Percentiles rank a stretch among this genome's conserved stretches.
Conservation (phyloP, 1,139 yeast species). For the Yamadazyma sp. region DNA sequence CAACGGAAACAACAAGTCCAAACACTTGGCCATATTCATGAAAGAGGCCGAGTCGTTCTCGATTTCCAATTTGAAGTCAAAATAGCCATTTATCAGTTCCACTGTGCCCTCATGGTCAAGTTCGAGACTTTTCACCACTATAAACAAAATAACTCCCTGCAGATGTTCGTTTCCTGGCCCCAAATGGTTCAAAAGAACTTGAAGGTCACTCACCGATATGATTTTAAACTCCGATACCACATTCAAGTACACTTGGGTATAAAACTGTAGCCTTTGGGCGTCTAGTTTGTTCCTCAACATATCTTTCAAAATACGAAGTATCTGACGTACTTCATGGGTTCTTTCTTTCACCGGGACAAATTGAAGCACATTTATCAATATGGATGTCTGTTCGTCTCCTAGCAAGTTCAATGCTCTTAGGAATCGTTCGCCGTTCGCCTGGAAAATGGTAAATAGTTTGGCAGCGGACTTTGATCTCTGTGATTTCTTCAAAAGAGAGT, state of each 20-base stretch:
- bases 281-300: constrained; percentile 12
- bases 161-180: constrained; percentile 18
- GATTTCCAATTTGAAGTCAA: constrained; percentile 22
- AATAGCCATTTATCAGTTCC: constrained; percentile 22
- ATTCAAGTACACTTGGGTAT: constrained; percentile 19
- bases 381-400: constrained; percentile 18
- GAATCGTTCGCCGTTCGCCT: constrained; percentile 20
- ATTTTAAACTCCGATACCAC: constrained; percentile 21
- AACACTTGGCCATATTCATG: constrained; percentile 17
- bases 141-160: constrained; percentile 23
- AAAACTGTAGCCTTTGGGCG: constrained; percentile 7
- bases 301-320: constrained; percentile 16
- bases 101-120: constrained; percentile 15
- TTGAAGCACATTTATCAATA: constrained; percentile 17
- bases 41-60: constrained; percentile 17
- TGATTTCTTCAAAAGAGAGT: background rate
- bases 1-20: constrained; percentile 15
- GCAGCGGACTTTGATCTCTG: constrained; percentile 7
- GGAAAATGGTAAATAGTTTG: constrained; percentile 19
- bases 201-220: constrained; percentile 23
- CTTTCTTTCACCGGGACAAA: constrained; percentile 5
- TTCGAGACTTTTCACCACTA: constrained; percentile 26
- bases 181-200: constrained; percentile 22
- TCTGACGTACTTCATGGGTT: constrained; percentile 11
- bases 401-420: constrained; percentile 18